Evolutionary conservation across 2,329 filamentous ascomycete species (phyloP), one percentile per base, ranked within the genome.

Genomic region (Aureobasidium vineae): DNA sequence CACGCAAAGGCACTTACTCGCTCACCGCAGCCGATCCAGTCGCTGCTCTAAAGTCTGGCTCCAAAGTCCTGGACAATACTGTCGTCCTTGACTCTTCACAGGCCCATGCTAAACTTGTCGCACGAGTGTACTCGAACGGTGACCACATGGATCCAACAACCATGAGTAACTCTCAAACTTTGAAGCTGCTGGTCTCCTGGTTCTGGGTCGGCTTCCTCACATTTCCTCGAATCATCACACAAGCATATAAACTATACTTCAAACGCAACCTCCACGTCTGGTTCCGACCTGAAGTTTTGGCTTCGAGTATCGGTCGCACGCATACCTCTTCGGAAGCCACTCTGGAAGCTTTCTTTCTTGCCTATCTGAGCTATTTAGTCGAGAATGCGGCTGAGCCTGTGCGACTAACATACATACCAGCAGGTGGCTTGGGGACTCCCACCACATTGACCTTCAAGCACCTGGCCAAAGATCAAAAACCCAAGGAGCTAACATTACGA

Each of bases 141-240:
- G 67, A 76, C 13, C 78, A 84, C 1, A 68, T 86, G 6, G 81
- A 89, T 56, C 83, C 86, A 0, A 72, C 71, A 0, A 71, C 71
- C 0, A 78, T 88, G 74, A 78, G 75, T 0, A n/a, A 74, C 16
- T 63, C 70, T 23, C 67, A 75, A 38, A 66, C 74, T 23, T 33
- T 68, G 19, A 67, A 63, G 26, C 73, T 77, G 66, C 72, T 77
- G 43, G 57, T 67, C 5, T 63, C 63, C 11, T 91, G 88, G 87
- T 87, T 84, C 80, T 90, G 87, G 87, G 84, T 89, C 11, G 87
- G 86, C 1, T 81, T 90, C 33, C 78, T 84, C 28, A 90, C 88
- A 0, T 86, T 88, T 69, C 87, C 88, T 1, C 81, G 88, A 31
- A 90, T 90, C 54, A 73, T 87, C 23, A 83, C 81, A 65, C 83